Conservation (phyloP, 148 eudicot genomes). For the Drosera capensis region DNA sequence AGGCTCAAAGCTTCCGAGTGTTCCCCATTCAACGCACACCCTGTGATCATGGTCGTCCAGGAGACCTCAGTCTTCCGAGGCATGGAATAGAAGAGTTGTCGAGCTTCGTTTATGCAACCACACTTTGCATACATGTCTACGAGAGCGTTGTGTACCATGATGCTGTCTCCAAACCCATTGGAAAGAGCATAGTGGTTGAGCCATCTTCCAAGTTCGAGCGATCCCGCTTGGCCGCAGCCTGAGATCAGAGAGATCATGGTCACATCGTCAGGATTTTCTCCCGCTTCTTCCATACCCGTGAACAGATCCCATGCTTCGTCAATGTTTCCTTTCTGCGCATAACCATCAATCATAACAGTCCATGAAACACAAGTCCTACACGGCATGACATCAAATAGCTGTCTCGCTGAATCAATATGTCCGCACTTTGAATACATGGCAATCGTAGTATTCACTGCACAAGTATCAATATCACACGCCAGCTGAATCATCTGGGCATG, state of each 20-base stretch:
- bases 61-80: conserved; percentile 35
- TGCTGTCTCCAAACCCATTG: conserved; percentile 17
- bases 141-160: conserved; percentile 34
- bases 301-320: conserved; percentile 43
- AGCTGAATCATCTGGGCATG: conserved; percentile 42
- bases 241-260: conserved; percentile 34
- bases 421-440: conserved; percentile 55
- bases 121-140: conserved; percentile 62
- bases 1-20: conserved; percentile 27
- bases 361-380: conserved; percentile 46
- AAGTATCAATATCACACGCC: conserved; percentile 27
- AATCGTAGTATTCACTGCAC: conserved; percentile 35
- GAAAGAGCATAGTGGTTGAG: conserved; percentile 23
- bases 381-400: conserved; percentile 28
- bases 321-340: conserved; percentile 35
- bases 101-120: conserved; percentile 32
- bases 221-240: conserved; percentile 48
- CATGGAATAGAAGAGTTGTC: conserved; percentile 31
- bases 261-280: conserved; percentile 43
- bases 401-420: conserved; percentile 24
- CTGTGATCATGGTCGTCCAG: conserved; percentile 49
- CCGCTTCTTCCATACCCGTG: conserved; percentile 28
- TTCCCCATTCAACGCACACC: conserved; percentile 50
- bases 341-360: conserved; percentile 49
- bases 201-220: conserved; percentile 53